phyloP scores from a whole-genome alignment of 2,329 filamentous ascomycete genomes.

The Pseudocercospora macadamiae region DNA sequence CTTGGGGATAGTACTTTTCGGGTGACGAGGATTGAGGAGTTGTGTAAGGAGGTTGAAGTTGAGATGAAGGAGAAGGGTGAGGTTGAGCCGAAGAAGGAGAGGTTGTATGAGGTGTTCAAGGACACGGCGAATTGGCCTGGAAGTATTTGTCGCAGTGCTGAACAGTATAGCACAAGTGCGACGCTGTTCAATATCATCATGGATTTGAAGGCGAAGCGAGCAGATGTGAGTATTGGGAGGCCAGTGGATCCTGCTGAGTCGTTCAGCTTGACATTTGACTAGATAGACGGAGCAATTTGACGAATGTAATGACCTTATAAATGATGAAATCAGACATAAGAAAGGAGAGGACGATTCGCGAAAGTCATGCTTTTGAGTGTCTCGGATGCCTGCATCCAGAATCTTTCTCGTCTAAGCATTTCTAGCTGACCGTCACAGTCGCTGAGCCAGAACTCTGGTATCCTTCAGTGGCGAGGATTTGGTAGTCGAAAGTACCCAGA shows the following conservation, averaged over 20 bases:
- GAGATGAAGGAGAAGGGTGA: slow-evolving; percentile 8
- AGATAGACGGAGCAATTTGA: background rate
- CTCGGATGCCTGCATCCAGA: background rate
- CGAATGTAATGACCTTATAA: too few species aligned
- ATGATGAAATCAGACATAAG: too few species aligned
- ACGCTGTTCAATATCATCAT: slow-evolving; percentile 45
- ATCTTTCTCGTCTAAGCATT: background rate
- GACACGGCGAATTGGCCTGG: slow-evolving; percentile 46
- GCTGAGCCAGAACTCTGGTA: slow-evolving; percentile 18
- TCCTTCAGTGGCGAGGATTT: slow-evolving; percentile 22
- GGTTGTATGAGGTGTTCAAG: slow-evolving; percentile 40
- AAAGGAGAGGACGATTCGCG: too few species aligned
- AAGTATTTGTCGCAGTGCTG: slow-evolving; percentile 40
- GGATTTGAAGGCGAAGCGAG: slow-evolving; percentile 38
- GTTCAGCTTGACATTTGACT: slow-evolving; percentile 7
- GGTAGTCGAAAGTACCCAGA: slow-evolving; percentile 19
- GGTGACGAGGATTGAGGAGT: slow-evolving; percentile 42
- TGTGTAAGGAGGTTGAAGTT: slow-evolving; percentile 31
- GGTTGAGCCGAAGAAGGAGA: slow-evolving; percentile 10
- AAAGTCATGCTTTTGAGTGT: too few species aligned
- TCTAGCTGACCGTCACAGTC: slow-evolving; percentile 14
- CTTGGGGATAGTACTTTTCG: slow-evolving; percentile 45
- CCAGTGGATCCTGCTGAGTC: slow-evolving; percentile 36
- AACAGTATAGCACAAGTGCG: slow-evolving; percentile 28
- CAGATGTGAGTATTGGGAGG: slow-evolving; percentile 38